Evolutionary conservation across 2,329 filamentous ascomycete genomes (phyloP).

Genomic region (Emmonsiellopsis sp.): DNA sequence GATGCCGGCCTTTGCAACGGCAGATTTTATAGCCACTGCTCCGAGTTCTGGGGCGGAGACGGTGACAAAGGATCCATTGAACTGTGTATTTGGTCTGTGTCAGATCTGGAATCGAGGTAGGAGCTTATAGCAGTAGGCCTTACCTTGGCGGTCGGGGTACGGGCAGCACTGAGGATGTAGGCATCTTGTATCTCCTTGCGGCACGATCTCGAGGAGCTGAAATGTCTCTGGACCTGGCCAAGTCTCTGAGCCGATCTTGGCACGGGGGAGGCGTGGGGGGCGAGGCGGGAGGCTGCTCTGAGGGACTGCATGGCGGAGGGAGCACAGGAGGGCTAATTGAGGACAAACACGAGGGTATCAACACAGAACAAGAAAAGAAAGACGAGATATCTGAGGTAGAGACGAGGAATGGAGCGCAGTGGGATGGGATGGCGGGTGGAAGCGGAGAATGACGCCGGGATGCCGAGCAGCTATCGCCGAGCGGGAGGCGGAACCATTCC

Average conservation of each 20-base stretch:
- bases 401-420: background rate
- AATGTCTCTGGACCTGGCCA: conserved; percentile 40
- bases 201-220: conserved; percentile 41
- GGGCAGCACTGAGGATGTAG: conserved; percentile 83
- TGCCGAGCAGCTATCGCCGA: no score
- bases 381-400: background rate
- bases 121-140: conserved; percentile 6
- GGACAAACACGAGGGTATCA: no score
- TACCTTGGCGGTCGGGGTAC: conserved; percentile 87
- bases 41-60: conserved; percentile 82
- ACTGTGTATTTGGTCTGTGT: conserved; percentile 45
- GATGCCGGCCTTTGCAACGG: conserved; percentile 75
- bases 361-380: background rate
- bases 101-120: conserved; percentile 1
- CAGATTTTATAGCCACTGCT: conserved; percentile 83
- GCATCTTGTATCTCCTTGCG: conserved; percentile 72
- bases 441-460: no score
- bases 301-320: conserved; percentile 14
- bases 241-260: conserved; percentile 31
- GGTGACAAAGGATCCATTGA: conserved; percentile 83
- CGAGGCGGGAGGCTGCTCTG: conserved; percentile 19
- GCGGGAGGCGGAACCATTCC: no score
- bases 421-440: no score
- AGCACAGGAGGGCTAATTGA: no score
- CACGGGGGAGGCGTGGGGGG: conserved; percentile 17